Base-by-base conservation (phyloP, 176 grass and related monocot species). In the Melocanna baccifera region DNA sequence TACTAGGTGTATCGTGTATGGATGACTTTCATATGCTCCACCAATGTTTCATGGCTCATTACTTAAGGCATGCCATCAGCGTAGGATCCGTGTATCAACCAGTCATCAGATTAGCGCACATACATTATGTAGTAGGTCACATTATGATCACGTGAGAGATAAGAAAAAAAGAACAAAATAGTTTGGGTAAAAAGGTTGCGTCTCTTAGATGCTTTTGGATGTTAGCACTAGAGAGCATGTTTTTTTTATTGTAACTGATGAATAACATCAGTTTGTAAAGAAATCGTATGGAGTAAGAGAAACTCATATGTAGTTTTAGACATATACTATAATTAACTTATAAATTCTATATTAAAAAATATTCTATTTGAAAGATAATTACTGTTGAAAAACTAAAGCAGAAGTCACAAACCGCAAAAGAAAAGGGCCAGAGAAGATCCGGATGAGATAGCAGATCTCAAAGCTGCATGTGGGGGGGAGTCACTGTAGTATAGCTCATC, bases 361-460 rank as follows among this genome's bases (percentile, higher is more conserved):
- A n/a, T n/a, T n/a, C n/a, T n/a, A n/a, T n/a, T n/a, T n/a, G n/a
- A n/a, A n/a, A n/a, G n/a, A n/a, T n/a, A n/a, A n/a, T n/a, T n/a
- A n/a, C n/a, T n/a, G n/a, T n/a, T n/a, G n/a, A n/a, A n/a, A n/a
- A n/a, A n/a, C n/a, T n/a, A n/a, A n/a, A n/a, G n/a, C n/a, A n/a
- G n/a, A n/a, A n/a, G n/a, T n/a, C n/a, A n/a, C n/a, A n/a, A n/a
- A n/a, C n/a, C n/a, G n/a, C n/a, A n/a, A n/a, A n/a, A n/a, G n/a
- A n/a, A n/a, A n/a, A n/a, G n/a, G n/a, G n/a, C n/a, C 47, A 72
- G 55, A 78, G 79, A 79, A 86, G 83, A 83, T 90, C 79, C 15
- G 73, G 66, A 39, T 86, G 83, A 86, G 88, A 39, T 67, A 78
- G 73, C 88, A 78, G 57, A 90, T 86, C 84, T 86, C 70, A 26